These are phyloP conservation scores for Fusarium armeniacum DNA, from an alignment of 2,329 filamentous ascomycete genomes.

Conservation along the genomic window DNA sequence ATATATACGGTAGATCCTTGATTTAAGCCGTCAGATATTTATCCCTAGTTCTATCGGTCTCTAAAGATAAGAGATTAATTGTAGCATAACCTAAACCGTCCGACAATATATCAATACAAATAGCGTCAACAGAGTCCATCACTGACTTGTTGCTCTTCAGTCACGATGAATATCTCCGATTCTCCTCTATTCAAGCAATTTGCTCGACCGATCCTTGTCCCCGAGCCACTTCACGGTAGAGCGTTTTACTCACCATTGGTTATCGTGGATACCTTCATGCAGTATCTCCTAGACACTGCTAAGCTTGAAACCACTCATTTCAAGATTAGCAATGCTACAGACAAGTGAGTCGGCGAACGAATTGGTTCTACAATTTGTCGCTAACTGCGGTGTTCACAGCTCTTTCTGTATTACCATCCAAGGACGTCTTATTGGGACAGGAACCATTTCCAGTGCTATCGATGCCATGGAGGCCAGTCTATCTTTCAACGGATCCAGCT, in stretches of 20 bases:
- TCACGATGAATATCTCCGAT: slow-evolving; percentile 46
- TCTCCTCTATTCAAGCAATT: slow-evolving; percentile 49
- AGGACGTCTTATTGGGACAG: slow-evolving; percentile 51
- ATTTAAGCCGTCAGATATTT: background rate
- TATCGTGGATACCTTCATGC: slow-evolving; percentile 50
- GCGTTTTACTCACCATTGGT: slow-evolving; percentile 19
- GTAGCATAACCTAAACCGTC: background rate
- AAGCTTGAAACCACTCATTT: slow-evolving; percentile 51
- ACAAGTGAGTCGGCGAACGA: slow-evolving; percentile 47
- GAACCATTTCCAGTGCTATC: slow-evolving; percentile 51
- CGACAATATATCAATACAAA: background rate
- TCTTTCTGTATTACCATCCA: slow-evolving; percentile 52
- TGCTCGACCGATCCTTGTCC: slow-evolving; percentile 41
- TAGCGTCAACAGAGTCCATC: background rate
- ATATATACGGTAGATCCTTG: background rate
- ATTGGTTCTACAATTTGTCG: background rate
- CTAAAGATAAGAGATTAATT: background rate
- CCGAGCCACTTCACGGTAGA: background rate
- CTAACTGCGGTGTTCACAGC: slow-evolving; percentile 35
- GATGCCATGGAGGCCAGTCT: slow-evolving; percentile 50
- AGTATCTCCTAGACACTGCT: slow-evolving; percentile 49
- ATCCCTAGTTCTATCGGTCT: background rate
- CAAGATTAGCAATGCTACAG: slow-evolving; percentile 50
- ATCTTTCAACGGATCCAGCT: slow-evolving; percentile 49
- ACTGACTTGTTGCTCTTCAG: background rate